These are phyloP conservation scores for Antitrichia curtipendula DNA, from an alignment of 225 moss, liverwort and hornwort genomes.

Conservation along the genomic window DNA sequence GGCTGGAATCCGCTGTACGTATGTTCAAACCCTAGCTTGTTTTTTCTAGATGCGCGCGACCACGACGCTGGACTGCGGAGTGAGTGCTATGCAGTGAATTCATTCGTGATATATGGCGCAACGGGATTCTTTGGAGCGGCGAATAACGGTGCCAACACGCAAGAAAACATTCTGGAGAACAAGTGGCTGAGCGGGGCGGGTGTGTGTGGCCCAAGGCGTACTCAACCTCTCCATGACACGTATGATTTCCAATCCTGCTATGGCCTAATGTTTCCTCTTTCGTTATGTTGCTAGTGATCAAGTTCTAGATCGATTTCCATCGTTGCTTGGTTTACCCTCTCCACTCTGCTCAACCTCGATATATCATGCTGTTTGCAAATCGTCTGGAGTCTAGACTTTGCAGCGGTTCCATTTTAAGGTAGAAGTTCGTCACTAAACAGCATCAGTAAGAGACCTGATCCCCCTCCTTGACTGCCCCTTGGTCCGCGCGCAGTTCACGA, in stretches of 20 bases:
- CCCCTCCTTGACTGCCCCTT: neutral
- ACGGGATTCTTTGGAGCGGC: slow-evolving; percentile 82
- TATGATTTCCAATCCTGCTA: neutral
- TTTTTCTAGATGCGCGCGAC: neutral
- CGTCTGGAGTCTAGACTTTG: neutral
- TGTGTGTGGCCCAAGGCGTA: slow-evolving; percentile 63
- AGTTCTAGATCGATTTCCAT: neutral
- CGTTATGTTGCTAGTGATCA: neutral
- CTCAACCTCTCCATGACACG: slow-evolving; percentile 63
- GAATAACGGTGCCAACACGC: slow-evolving; percentile 30
- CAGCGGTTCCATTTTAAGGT: neutral
- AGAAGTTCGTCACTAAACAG: neutral
- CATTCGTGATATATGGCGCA: slow-evolving; percentile 60
- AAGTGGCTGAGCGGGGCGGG: slow-evolving; percentile 73
- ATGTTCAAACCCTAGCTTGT: neutral
- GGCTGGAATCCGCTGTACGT: neutral
- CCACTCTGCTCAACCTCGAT: neutral
- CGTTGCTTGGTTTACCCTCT: neutral
- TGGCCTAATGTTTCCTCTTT: neutral
- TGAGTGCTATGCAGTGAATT: slow-evolving; percentile 34
- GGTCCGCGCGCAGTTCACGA: neutral
- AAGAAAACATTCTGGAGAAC: slow-evolving; percentile 49
- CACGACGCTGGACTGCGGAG: neutral
- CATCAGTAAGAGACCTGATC: neutral
- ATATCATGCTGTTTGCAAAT: neutral